Evolutionary conservation across 805 yeast genomes (phyloP).

Genomic region (Yamadazyma sp.): DNA sequence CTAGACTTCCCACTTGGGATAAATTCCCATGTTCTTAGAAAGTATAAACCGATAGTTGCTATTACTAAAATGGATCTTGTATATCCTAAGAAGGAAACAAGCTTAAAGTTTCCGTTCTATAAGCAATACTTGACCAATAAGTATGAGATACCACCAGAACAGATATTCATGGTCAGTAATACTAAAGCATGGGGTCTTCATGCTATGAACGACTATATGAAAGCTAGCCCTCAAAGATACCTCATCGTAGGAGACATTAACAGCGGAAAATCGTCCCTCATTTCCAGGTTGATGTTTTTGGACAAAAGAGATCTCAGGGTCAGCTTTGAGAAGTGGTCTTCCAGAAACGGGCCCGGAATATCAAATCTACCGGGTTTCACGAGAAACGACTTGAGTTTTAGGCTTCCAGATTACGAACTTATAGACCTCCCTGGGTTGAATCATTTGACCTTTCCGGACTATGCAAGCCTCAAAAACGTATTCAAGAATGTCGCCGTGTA

Average conservation of each 20-base stretch:
- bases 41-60: slow-evolving; percentile 28
- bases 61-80: slow-evolving; percentile 48
- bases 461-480: slow-evolving; percentile 24
- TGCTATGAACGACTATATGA: slow-evolving; percentile 36
- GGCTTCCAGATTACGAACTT: slow-evolving; percentile 20
- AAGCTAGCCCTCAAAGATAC: slow-evolving; percentile 26
- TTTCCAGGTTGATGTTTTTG: slow-evolving; percentile 29
- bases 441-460: slow-evolving; percentile 15
- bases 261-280: slow-evolving; percentile 66
- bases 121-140: slow-evolving; percentile 33
- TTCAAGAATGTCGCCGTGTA: slow-evolving; percentile 29
- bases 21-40: slow-evolving; percentile 17
- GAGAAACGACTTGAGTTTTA: slow-evolving; percentile 44
- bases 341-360: slow-evolving; percentile 44
- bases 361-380: slow-evolving; percentile 72
- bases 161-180: slow-evolving; percentile 53
- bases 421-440: slow-evolving; percentile 17
- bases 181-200: slow-evolving; percentile 52
- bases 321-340: slow-evolving; percentile 20
- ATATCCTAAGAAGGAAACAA: slow-evolving; percentile 28
- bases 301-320: slow-evolving; percentile 7
- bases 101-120: slow-evolving; percentile 29
- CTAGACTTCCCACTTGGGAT: slow-evolving; percentile 71
- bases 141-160: slow-evolving; percentile 32
- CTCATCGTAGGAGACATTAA: slow-evolving; percentile 68